A percentile compares a stretch with the other conserved stretches of the same genome.
Conservation (phyloP, 495 filamentous ascomycete species). For the Aspergillus haitiensis region DNA sequence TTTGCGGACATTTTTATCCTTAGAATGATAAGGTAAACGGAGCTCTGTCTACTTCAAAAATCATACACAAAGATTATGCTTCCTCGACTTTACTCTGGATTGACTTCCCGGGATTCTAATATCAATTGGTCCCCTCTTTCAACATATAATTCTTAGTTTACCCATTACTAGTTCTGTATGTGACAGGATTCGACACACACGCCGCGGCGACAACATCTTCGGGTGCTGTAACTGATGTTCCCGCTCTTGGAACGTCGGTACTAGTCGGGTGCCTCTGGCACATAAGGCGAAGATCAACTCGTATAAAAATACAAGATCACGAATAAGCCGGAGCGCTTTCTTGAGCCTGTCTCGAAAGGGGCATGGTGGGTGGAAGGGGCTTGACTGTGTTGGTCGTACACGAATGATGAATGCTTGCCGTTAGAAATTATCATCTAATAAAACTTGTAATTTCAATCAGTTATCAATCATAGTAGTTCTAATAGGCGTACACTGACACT, state of each 20-base stretch:
- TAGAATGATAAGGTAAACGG: too few relatives aligned
- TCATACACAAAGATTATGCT: too few relatives aligned
- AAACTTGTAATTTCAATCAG: background rate
- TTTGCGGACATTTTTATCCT: too few relatives aligned
- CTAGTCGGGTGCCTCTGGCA: constrained; percentile 46
- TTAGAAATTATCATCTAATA: constrained; percentile 7
- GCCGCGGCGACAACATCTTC: constrained; percentile 57
- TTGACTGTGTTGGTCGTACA: constrained; percentile 85
- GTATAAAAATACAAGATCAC: constrained; percentile 55
- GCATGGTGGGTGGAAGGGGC: constrained; percentile 75
- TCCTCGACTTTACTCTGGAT: too few relatives aligned
- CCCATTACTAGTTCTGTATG: background rate
- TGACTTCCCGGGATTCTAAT: background rate
- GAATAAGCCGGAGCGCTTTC: constrained; percentile 96
- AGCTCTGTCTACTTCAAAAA: too few relatives aligned
- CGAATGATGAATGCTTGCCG: constrained; percentile 27
- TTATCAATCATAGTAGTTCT: background rate
- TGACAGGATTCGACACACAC: constrained; percentile 24
- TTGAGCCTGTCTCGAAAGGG: constrained; percentile 75
- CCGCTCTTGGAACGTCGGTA: constrained; percentile 52
- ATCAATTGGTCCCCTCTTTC: background rate
- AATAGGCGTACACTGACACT: background rate
- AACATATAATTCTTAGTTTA: background rate
- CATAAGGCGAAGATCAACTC: constrained; percentile 53
- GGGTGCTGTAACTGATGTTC: constrained; percentile 57